These are phyloP conservation scores for Telopea speciosissima DNA, from an alignment of 177 flowering plant species.

Conservation along the genomic window DNA sequence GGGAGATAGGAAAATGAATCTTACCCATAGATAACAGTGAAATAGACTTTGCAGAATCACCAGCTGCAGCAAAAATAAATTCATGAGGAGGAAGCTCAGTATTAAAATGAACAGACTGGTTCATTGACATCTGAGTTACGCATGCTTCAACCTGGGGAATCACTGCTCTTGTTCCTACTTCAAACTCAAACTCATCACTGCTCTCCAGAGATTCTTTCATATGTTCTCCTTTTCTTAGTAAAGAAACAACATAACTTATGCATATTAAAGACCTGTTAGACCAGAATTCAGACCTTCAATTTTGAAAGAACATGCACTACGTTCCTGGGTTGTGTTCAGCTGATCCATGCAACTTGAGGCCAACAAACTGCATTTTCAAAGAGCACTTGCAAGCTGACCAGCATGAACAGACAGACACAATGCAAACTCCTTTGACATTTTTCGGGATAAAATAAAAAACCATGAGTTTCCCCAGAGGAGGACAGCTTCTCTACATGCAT, in stretches of 20 bases:
- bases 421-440: conserved; percentile 35
- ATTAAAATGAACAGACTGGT: conserved; percentile 56
- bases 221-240: conserved; percentile 38
- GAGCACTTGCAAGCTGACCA: conserved; percentile 12
- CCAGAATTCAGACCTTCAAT: conserved; percentile 58
- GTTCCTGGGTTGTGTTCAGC: conserved; percentile 9
- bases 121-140: conserved; percentile 59
- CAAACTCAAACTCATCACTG: conserved; percentile 78
- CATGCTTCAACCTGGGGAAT: conserved; percentile 59
- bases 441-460: conserved; percentile 32
- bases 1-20: conserved; percentile 16
- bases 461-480: conserved; percentile 23
- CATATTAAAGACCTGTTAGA: conserved; percentile 57
- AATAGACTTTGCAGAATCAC: conserved; percentile 31
- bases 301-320: conserved; percentile 16
- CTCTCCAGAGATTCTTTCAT: conserved; percentile 59
- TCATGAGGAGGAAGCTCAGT: conserved; percentile 38
- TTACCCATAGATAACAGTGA: conserved; percentile 49
- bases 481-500: conserved; percentile 37
- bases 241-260: conserved; percentile 48
- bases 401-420: conserved; percentile 32
- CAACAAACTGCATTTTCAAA: conserved; percentile 17
- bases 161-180: conserved; percentile 71
- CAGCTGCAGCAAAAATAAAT: conserved; percentile 61
- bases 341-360: conserved; percentile 13